Evolutionary conservation across 2,329 filamentous ascomycete species (phyloP).

Genomic region (Juglanconis oblonga): DNA sequence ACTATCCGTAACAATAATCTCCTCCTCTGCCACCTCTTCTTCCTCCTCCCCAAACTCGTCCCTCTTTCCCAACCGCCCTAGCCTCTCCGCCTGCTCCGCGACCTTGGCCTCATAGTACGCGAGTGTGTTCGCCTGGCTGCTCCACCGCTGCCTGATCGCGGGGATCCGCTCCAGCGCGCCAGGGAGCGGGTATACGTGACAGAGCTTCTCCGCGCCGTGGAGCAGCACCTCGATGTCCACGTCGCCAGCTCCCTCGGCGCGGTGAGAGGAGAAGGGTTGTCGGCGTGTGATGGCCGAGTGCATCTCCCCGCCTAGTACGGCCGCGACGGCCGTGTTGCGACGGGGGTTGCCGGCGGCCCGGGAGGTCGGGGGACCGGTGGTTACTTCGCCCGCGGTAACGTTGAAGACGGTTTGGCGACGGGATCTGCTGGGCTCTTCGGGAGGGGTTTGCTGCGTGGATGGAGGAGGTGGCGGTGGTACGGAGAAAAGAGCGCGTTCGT

Average conservation of each 20-base stretch:
- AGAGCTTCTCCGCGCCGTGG: conserved; percentile 84
- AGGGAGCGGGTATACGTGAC: conserved; percentile 78
- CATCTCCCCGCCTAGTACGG: conserved; percentile 82
- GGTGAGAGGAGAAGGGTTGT: conserved; percentile 47
- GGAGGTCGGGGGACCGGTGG: conserved; percentile 49
- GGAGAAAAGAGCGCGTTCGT: conserved; percentile 93
- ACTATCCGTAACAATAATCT: conserved; percentile 38
- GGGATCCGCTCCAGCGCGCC: conserved; percentile 77
- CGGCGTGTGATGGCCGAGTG: conserved; percentile 72
- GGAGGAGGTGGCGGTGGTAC: conserved; percentile 67
- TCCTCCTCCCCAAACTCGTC: conserved; percentile 56
- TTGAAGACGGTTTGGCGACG: conserved; percentile 66
- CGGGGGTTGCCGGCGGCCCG: conserved; percentile 50
- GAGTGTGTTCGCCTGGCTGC: conserved; percentile 69
- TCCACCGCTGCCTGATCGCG: conserved; percentile 67
- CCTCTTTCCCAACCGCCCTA: conserved; percentile 71
- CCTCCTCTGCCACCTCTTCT: conserved; percentile 52
- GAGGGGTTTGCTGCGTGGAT: conserved; percentile 41
- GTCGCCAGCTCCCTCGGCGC: conserved; percentile 58
- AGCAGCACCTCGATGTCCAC: conserved; percentile 85
- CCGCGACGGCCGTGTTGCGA: conserved; percentile 80
- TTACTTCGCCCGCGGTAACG: conserved; percentile 61
- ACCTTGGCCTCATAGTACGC: conserved; percentile 79
- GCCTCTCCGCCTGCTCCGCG: conserved; percentile 68
- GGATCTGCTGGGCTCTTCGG: conserved; percentile 35